Evolutionary conservation across 2,329 filamentous ascomycete genomes (phyloP).

Genomic region (Blumeriella jaapii): DNA sequence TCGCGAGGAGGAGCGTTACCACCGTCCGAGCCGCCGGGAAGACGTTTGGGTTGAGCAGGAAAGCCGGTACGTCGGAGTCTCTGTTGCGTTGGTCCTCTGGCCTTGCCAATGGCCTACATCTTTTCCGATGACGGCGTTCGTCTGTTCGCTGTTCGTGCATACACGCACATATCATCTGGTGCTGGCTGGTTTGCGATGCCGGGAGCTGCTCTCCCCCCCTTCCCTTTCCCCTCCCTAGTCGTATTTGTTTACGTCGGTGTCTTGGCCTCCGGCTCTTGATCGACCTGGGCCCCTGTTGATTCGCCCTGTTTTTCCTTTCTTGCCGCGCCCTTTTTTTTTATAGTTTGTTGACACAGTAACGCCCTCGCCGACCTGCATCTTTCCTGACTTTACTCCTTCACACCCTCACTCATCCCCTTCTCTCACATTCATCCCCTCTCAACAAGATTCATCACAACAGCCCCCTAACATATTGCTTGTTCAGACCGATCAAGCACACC

Average conservation of each 20-base stretch:
- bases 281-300: constrained; percentile 2
- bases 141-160: constrained; percentile 5
- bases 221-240: too few relatives aligned
- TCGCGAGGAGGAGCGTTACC: constrained; percentile 65
- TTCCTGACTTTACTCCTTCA: not conserved
- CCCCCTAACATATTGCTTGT: too few relatives aligned
- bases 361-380: too few relatives aligned
- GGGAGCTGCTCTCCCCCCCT: too few relatives aligned
- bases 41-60: constrained; percentile 43
- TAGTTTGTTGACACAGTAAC: constrained; percentile 32
- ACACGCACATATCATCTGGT: constrained; percentile 1
- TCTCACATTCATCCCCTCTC: constrained; percentile 12
- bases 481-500: constrained; percentile 30
- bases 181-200: too few relatives aligned
- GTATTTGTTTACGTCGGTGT: too few relatives aligned
- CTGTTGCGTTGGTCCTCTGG: constrained; percentile 2
- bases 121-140: too few relatives aligned
- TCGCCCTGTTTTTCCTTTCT: constrained; percentile 7
- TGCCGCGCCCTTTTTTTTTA: constrained; percentile 12
- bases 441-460: too few relatives aligned
- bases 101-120: too few relatives aligned
- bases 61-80: constrained; percentile 36
- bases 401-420: constrained; percentile 6
- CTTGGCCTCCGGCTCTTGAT: constrained; percentile 12
- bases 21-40: constrained; percentile 53